Base-by-base conservation (phyloP, 2,329 filamentous ascomycete genomes). In the Diaporthe sp. region DNA sequence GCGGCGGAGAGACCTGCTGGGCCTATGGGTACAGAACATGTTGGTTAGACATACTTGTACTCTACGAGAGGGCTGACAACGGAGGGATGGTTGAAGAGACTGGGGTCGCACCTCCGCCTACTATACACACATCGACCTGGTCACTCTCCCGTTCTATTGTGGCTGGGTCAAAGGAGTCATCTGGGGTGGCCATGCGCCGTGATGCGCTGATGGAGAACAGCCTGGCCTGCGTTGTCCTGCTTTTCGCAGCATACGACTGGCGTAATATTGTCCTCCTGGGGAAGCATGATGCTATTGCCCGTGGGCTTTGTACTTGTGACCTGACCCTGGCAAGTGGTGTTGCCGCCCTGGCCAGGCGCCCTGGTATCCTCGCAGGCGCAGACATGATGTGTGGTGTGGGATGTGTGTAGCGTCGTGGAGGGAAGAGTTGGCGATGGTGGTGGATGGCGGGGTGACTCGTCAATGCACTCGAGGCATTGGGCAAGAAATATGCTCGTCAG, bases 41-140 rank as follows among this genome's bases (percentile, higher is more conserved):
- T 25, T 32, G 27, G 27, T 75, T 17, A 75, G 73, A 55, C 9
- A 35, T 56, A 27, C 47, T 68, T 22, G 15, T 19, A 27, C n/a
- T 39, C 44, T 22, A 27, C 37, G 4, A 55, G 19, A 44, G 30
- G 71, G 61, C 25, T 32, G 19, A 61, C 61, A 25, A 63, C 53
- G 32, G 47, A 17, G 39, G 35, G n/a, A 63, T 44, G 39, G 37
- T 35, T 25, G 1, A 32, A 15, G 32, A 56, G 58, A 42, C 15
- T 50, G 59, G 61, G 39, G 22, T 13, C 59, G 78, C 84, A 91
- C 90, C 96, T 83, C 94, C 97, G 80, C 97, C 97, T 71, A 99
- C 92, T 80, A 99, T 98, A 84, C 95, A 97, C 39, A 99, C 96
- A 84, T 99, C 97, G 39, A 99, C 97, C 85, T 97, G 87, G 80